phyloP scores from a whole-genome alignment of 1,139 yeast species.

The Blastobotrys raffinosifermentans region DNA sequence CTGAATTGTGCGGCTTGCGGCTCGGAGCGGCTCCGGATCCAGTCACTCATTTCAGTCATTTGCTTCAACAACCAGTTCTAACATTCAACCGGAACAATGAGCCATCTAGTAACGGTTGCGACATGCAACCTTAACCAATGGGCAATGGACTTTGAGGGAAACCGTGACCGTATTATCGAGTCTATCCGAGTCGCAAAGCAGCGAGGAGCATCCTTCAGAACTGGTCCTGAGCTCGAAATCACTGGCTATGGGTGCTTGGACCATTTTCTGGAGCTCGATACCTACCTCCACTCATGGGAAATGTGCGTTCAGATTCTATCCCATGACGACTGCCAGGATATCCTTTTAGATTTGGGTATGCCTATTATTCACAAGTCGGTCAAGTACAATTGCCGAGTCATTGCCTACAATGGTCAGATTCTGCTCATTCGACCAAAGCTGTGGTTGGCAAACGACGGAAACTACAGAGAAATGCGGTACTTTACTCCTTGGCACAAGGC shows the following conservation, averaged over 20 bases:
- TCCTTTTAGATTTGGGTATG: conserved; percentile 87
- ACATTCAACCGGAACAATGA: conserved; percentile 33
- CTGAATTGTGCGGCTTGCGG: too few relatives aligned
- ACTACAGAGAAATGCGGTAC: conserved; percentile 94
- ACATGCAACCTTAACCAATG: conserved; percentile 84
- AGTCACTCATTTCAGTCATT: background rate
- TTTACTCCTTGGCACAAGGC: conserved; percentile 92
- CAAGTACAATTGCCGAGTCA: conserved; percentile 83
- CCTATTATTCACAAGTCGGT: conserved; percentile 84
- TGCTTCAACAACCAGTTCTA: background rate
- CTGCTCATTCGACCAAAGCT: conserved; percentile 86
- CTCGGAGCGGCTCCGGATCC: too few relatives aligned
- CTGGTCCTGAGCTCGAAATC: conserved; percentile 94
- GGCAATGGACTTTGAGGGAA: conserved; percentile 98
- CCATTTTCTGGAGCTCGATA: conserved; percentile 87
- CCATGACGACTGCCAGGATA: conserved; percentile 62
- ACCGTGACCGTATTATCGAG: conserved; percentile 80
- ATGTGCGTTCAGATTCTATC: conserved; percentile 72
- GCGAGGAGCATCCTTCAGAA: conserved; percentile 74
- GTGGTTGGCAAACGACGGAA: conserved; percentile 94
- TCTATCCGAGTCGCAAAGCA: conserved; percentile 72
- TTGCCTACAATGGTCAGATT: conserved; percentile 73
- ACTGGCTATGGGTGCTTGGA: conserved; percentile 92
- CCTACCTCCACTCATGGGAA: conserved; percentile 91
- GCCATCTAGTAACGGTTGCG: conserved; percentile 50